A percentile compares a stretch with the other conserved stretches of the same genome.
phyloP scores from a whole-genome alignment of 768 basidiomycete species.

The Calocybe indica region DNA sequence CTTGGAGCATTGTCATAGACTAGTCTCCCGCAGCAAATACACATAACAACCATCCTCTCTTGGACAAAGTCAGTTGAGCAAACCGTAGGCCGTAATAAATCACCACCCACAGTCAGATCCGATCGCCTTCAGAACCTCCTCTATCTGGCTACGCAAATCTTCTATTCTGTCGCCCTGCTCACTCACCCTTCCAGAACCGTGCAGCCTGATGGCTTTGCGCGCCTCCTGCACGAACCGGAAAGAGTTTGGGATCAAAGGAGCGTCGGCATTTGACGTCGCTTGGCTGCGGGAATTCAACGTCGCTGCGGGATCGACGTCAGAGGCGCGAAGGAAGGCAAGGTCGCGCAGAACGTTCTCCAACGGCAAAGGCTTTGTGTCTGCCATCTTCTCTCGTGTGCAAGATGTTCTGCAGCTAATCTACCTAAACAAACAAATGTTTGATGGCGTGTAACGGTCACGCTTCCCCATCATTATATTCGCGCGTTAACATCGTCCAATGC shows the following conservation, averaged over 20 bases:
- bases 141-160: constrained; percentile 44
- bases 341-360: constrained; percentile 62
- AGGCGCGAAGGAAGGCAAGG: constrained; percentile 63
- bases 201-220: constrained; percentile 48
- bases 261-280: constrained; percentile 3
- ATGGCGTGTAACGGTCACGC: too few species aligned
- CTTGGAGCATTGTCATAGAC: not conserved
- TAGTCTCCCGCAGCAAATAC: constrained; percentile 12
- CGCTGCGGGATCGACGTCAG: constrained; percentile 30
- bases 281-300: too few species aligned
- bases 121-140: constrained; percentile 30
- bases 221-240: constrained; percentile 48
- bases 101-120: too few species aligned
- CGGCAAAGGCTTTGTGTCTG: constrained; percentile 29
- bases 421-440: too few species aligned
- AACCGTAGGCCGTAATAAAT: too few species aligned
- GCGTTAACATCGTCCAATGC: constrained; percentile 10
- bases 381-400: too few species aligned
- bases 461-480: not conserved
- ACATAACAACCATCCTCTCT: constrained; percentile 14
- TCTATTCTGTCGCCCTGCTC: constrained; percentile 51
- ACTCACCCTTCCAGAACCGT: constrained; percentile 47
- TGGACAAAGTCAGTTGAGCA: too few species aligned
- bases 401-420: too few species aligned
- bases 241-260: constrained; percentile 10